These are phyloP conservation scores for Hebeloma cylindrosporum DNA, from an alignment of 768 basidiomycete genomes.

Conservation along the genomic window DNA sequence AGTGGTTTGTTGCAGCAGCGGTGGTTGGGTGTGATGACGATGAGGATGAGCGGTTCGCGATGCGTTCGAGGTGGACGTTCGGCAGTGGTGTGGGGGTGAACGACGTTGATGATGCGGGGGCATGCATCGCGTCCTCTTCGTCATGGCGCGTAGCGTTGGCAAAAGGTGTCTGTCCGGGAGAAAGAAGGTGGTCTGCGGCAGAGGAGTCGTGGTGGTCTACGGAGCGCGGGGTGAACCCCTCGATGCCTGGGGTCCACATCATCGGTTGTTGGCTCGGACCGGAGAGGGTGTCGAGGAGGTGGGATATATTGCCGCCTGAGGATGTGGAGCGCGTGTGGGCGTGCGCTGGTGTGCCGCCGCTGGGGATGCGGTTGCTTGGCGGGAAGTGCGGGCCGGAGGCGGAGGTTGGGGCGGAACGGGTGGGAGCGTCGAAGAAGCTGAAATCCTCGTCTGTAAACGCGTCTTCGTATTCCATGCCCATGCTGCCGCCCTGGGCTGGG, in stretches of 20 bases:
- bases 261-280: conserved; percentile 2
- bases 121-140: conserved; percentile 29
- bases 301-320: conserved; percentile 15
- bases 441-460: conserved; percentile 88
- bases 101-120: not conserved
- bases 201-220: conserved; percentile 24
- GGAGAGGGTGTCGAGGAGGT: conserved; percentile 12
- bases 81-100: conserved; percentile 5
- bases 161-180: conserved; percentile 49
- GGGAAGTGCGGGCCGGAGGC: not conserved
- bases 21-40: conserved; percentile 18
- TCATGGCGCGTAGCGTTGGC: conserved; percentile 35
- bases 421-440: conserved; percentile 67
- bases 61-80: conserved; percentile 45
- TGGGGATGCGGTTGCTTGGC: not conserved
- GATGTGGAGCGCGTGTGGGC: conserved; percentile 13
- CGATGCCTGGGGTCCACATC: conserved; percentile 28
- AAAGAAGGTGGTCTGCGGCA: conserved; percentile 46
- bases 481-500: not conserved
- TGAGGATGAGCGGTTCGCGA: conserved; percentile 24
- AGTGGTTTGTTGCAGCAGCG: conserved; percentile 30
- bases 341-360: not conserved
- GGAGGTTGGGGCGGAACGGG: not conserved
- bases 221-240: conserved; percentile 32
- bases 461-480: conserved; percentile 54